These are phyloP conservation scores for Desmodesmus armatus DNA, from an alignment of 139 green algal species.

Conservation along the genomic window DNA sequence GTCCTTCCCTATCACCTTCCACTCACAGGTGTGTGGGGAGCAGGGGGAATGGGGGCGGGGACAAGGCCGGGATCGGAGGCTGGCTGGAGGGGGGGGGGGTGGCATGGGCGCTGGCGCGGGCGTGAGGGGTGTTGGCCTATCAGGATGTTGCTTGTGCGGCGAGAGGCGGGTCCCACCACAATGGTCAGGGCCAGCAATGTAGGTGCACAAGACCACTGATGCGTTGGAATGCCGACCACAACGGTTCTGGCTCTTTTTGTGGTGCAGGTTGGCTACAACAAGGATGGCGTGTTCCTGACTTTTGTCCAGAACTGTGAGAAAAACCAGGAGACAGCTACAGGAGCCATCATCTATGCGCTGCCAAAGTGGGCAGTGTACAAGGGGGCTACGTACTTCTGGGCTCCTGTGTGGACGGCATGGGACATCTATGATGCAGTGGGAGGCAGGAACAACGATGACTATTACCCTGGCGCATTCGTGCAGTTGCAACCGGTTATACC, in stretches of 20 bases:
- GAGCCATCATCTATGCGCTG: slow-evolving; percentile 29
- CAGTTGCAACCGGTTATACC: slow-evolving; percentile 45
- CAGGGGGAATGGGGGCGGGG: too few species aligned
- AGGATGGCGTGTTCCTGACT: slow-evolving; percentile 40
- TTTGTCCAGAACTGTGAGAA: slow-evolving; percentile 28
- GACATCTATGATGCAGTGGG: slow-evolving; percentile 17
- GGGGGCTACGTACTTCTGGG: slow-evolving; percentile 31
- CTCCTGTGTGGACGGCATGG: slow-evolving; percentile 30
- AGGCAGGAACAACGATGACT: background rate
- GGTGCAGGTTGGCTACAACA: slow-evolving; percentile 45
- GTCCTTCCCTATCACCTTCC: slow-evolving; percentile 9
- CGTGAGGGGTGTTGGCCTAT: too few species aligned
- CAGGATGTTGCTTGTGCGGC: too few species aligned
- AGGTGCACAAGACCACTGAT: too few species aligned
- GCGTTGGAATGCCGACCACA: too few species aligned
- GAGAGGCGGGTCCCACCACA: too few species aligned
- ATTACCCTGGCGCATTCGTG: slow-evolving; percentile 27
- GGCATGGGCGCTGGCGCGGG: too few species aligned
- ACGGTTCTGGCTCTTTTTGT: too few species aligned
- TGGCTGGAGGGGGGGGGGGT: too few species aligned
- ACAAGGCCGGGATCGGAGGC: too few species aligned
- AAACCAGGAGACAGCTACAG: slow-evolving; percentile 3
- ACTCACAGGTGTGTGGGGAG: too few species aligned
- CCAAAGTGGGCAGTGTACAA: slow-evolving; percentile 49
- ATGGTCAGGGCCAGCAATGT: too few species aligned